Evolutionary conservation across 2,329 filamentous ascomycete genomes (phyloP).

Genomic region (Aureobasidium sp.): DNA sequence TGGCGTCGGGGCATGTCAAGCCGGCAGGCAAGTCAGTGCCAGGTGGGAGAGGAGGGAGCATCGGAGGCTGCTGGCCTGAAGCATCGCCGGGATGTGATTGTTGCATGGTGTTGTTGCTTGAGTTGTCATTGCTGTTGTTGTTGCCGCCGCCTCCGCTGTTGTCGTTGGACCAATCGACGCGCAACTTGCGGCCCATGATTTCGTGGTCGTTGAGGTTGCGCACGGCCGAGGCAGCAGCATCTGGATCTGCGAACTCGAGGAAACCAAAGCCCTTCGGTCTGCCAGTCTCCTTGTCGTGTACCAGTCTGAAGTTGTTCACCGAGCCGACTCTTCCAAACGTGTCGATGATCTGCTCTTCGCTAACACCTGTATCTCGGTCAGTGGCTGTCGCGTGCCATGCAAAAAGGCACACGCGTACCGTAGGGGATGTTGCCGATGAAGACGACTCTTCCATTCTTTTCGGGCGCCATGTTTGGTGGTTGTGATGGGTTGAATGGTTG

Average conservation of each 20-base stretch:
- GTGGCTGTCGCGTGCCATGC: background rate
- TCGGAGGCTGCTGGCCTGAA: slow-evolving; percentile 38
- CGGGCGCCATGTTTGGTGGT: slow-evolving; percentile 41
- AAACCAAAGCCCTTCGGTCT: slow-evolving; percentile 96
- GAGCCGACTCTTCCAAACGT: slow-evolving; percentile 86
- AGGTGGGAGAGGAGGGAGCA: slow-evolving; percentile 70
- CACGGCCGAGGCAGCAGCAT: slow-evolving; percentile 86
- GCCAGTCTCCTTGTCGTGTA: slow-evolving; percentile 92
- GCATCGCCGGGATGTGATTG: slow-evolving; percentile 27
- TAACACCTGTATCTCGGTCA: slow-evolving; percentile 55
- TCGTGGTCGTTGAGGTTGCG: slow-evolving; percentile 93
- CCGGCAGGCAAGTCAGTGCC: slow-evolving; percentile 78
- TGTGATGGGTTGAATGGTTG: background rate
- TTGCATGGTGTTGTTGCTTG: slow-evolving; percentile 14
- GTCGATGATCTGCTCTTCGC: slow-evolving; percentile 90
- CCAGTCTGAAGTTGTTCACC: slow-evolving; percentile 83
- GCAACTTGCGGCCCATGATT: slow-evolving; percentile 85
- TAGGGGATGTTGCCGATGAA: slow-evolving; percentile 85
- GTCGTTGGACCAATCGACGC: slow-evolving; percentile 94
- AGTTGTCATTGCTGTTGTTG: slow-evolving; percentile 24
- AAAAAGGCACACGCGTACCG: slow-evolving; percentile 39
- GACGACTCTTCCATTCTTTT: slow-evolving; percentile 68
- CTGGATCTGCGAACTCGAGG: slow-evolving; percentile 86
- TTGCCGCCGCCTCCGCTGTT: slow-evolving; percentile 53
- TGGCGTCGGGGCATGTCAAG: slow-evolving; percentile 78